These are phyloP conservation scores for Carex kokanica DNA, from an alignment of 176 grass and related monocot genomes.

Conservation along the genomic window DNA sequence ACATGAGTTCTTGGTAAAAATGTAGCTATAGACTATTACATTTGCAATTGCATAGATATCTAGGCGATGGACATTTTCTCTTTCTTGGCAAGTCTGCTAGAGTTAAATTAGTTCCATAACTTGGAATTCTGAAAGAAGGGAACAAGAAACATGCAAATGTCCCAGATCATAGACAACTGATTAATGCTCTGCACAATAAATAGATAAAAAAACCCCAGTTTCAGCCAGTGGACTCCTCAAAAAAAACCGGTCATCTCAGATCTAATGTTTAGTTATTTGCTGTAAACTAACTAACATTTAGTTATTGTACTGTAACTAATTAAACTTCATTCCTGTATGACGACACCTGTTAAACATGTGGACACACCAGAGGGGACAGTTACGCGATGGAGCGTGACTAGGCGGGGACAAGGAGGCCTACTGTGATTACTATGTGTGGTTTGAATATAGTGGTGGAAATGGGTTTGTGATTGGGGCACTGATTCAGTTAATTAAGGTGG, in stretches of 20 bases:
- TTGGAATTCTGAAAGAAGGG: constrained; percentile 14
- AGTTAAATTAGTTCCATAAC: background rate
- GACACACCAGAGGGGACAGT: background rate
- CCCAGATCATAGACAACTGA: background rate
- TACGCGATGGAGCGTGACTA: background rate
- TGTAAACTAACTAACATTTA: background rate
- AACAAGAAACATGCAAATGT: constrained; percentile 27
- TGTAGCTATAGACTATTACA: background rate
- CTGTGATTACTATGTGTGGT: background rate
- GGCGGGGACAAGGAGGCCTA: background rate
- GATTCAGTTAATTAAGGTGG: constrained; percentile 18
- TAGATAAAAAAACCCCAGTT: background rate
- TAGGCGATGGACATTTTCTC: background rate
- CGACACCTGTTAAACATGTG: background rate
- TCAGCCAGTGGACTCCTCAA: no score
- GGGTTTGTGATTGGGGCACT: constrained; percentile 7
- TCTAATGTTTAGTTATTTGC: background rate
- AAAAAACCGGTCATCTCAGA: background rate
- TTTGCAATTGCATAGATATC: background rate
- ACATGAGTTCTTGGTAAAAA: no score
- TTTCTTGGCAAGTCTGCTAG: background rate
- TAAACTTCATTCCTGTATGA: background rate
- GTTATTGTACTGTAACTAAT: background rate
- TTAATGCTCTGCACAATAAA: constrained; percentile 16
- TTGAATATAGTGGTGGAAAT: constrained; percentile 5